phyloP scores from a whole-genome alignment of 495 filamentous ascomycete species.

The Symbiotaphrina buchneri region DNA sequence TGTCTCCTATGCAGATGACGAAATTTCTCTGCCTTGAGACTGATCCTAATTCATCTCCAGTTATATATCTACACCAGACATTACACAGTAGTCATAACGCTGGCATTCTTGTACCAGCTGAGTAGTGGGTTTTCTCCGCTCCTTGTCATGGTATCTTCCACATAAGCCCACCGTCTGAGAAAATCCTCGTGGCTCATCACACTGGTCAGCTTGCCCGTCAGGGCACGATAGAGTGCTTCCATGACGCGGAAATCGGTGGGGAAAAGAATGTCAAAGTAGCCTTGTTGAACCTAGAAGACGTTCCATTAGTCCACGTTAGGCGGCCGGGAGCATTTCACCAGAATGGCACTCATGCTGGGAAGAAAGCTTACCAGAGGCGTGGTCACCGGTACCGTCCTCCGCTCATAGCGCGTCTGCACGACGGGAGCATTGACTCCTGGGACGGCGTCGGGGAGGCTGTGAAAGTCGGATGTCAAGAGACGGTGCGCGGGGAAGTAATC shows the following conservation, averaged over 20 bases:
- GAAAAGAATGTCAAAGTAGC: slow-evolving; percentile 97
- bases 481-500: slow-evolving; percentile 74
- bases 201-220: slow-evolving; percentile 76
- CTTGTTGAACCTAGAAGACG: slow-evolving; percentile 89
- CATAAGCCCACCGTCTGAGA: slow-evolving; percentile 63
- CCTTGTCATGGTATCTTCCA: slow-evolving; percentile 69
- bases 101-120: slow-evolving; percentile 86
- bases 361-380: slow-evolving; percentile 59
- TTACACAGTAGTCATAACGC: slow-evolving; percentile 65
- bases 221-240: slow-evolving; percentile 71
- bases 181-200: slow-evolving; percentile 81
- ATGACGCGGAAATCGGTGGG: slow-evolving; percentile 80
- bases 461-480: slow-evolving; percentile 80
- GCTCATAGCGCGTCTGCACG: slow-evolving; percentile 79
- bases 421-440: slow-evolving; percentile 76
- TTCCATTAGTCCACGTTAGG: too few species aligned
- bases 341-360: too few species aligned
- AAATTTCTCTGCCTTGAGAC: too few species aligned
- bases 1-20: too few species aligned
- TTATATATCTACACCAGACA: too few species aligned
- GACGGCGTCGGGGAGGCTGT: slow-evolving; percentile 57
- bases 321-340: too few species aligned
- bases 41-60: too few species aligned
- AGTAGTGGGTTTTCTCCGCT: slow-evolving; percentile 87
- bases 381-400: slow-evolving; percentile 66